phyloP scores from a whole-genome alignment of 257 asterid genomes.

The Eustoma russellianum region DNA sequence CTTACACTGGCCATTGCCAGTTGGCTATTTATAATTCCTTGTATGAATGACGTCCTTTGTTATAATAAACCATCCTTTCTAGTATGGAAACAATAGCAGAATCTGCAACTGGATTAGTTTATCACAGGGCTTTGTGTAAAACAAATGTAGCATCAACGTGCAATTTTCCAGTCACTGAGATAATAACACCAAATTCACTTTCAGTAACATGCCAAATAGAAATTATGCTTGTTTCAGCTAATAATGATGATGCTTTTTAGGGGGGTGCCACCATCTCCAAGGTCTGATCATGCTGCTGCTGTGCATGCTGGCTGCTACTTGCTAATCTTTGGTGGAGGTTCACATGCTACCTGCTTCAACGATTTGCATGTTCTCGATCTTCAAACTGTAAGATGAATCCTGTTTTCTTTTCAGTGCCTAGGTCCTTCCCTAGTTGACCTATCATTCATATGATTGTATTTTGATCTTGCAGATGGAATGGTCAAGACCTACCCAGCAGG shows the following conservation, averaged over 20 bases:
- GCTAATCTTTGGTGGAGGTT: conserved; percentile 96
- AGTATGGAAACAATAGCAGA: too few species aligned
- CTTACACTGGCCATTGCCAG: too few species aligned
- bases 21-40: too few species aligned
- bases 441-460: conserved; percentile 10
- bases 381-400: conserved; percentile 64
- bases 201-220: too few species aligned
- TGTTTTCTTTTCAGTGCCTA: conserved; percentile 9
- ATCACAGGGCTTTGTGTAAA: too few species aligned
- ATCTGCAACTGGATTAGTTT: too few species aligned
- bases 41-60: too few species aligned
- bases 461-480: conserved; percentile 77
- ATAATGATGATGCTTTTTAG: conserved; percentile 26
- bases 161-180: too few species aligned
- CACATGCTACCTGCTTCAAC: conserved; percentile 92
- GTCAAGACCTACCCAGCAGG: conserved; percentile 95
- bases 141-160: too few species aligned
- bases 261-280: conserved; percentile 91
- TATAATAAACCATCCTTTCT: too few species aligned
- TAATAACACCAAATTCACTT: too few species aligned
- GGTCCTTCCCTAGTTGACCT: not conserved
- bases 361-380: conserved; percentile 97
- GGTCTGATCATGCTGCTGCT: conserved; percentile 99
- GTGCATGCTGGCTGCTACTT: conserved; percentile 95
- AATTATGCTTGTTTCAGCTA: too few species aligned